phyloP scores from a whole-genome alignment of 2,329 filamentous ascomycete species.

The Cytospora schulzeri region DNA sequence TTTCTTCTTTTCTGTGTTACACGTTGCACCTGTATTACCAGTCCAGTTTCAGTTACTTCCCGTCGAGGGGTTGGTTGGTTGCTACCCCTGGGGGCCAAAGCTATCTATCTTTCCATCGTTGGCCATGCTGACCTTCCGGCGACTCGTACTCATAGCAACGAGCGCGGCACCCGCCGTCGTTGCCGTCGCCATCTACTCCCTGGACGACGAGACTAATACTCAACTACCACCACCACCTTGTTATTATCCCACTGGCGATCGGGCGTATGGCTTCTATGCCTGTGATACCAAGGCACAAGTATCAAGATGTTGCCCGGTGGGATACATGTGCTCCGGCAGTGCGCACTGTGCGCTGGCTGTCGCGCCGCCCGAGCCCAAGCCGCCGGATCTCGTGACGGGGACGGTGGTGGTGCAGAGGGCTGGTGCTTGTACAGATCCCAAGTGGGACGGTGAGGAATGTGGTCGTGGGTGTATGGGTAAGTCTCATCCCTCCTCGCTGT shows the following conservation, averaged over 20 bases:
- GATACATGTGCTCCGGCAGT: constrained; percentile 34
- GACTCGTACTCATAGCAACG: neutral
- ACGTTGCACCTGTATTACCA: neutral
- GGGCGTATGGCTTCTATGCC: constrained; percentile 30
- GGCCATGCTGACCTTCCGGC: too few relatives aligned
- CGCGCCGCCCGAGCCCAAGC: constrained; percentile 15
- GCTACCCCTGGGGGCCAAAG: too few relatives aligned
- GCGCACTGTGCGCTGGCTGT: constrained; percentile 32
- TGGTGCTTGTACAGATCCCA: constrained; percentile 32
- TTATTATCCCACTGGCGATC: constrained; percentile 30
- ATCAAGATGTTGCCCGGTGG: constrained; percentile 32
- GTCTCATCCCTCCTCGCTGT: neutral
- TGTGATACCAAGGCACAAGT: constrained; percentile 30
- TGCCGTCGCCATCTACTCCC: too few relatives aligned
- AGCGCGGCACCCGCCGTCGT: neutral
- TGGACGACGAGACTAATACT: neutral
- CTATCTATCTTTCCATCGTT: too few relatives aligned
- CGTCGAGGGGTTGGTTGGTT: neutral
- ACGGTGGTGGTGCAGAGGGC: constrained; percentile 28
- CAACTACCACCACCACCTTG: constrained; percentile 25
- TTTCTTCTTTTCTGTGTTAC: too few relatives aligned
- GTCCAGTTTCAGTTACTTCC: neutral
- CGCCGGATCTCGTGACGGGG: constrained; percentile 30
- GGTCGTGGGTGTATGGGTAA: constrained; percentile 32
- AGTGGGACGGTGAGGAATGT: constrained; percentile 33